These are phyloP conservation scores for Rhizoclosmatium globosum DNA, from an alignment of 192 early-diverging fungal genomes.

Conservation along the genomic window DNA sequence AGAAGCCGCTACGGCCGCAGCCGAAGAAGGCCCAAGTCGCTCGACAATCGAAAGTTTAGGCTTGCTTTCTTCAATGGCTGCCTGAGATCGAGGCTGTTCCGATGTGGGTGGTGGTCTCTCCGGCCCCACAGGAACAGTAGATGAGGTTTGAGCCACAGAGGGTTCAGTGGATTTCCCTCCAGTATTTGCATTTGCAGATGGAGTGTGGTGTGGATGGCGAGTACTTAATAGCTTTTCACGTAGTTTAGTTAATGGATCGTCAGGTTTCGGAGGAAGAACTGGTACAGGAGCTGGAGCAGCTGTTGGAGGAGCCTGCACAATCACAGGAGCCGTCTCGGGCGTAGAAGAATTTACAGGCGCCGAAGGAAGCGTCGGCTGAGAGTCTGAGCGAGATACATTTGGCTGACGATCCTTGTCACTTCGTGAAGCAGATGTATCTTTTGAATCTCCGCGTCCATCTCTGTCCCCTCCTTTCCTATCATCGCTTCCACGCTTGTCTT, in stretches of 20 bases:
- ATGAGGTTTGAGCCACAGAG: not conserved
- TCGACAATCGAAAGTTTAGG: not conserved
- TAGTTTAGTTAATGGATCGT: conserved; percentile 10
- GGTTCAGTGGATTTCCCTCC: not conserved
- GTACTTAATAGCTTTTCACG: conserved; percentile 11
- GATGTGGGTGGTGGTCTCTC: not conserved
- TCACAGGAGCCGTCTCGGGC: not conserved
- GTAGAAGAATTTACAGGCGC: not conserved
- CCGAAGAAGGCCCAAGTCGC: not conserved
- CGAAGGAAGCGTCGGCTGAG: not conserved
- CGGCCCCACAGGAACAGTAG: not conserved
- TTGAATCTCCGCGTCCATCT: not conserved
- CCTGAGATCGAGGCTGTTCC: not conserved
- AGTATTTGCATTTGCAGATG: not conserved
- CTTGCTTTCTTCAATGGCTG: not conserved
- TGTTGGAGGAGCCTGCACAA: not conserved
- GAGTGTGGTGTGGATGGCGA: not conserved
- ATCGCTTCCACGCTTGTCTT: conserved; percentile 10
- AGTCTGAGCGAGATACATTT: not conserved
- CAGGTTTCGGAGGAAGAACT: not conserved
- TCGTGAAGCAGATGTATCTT: not conserved
- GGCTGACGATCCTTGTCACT: not conserved
- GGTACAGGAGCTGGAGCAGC: not conserved
- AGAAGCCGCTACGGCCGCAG: not conserved
- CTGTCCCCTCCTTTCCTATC: conserved; percentile 5